Evolutionary conservation across 2,329 filamentous ascomycete genomes (phyloP).

Genomic region (Ascochyta rabiei): DNA sequence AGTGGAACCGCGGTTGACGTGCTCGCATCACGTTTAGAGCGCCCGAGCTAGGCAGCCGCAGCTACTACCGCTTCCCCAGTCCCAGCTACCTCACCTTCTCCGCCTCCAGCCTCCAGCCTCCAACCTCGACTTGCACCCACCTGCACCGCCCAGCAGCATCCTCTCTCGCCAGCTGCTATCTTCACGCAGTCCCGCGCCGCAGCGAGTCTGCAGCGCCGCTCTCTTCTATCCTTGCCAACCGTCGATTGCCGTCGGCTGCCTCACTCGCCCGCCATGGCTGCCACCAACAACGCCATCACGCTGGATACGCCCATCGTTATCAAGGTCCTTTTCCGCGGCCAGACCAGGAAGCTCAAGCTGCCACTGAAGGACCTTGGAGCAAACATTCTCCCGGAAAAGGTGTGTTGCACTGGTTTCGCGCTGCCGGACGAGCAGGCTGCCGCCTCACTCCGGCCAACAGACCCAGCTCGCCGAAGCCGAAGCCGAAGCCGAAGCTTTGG

Average conservation of each 20-base stretch:
- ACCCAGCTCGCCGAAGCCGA: slow-evolving; percentile 5
- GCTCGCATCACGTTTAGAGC: slow-evolving; percentile 15
- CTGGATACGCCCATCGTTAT: slow-evolving; percentile 80
- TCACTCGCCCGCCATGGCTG: slow-evolving; percentile 44
- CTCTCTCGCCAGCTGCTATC: slow-evolving; percentile 5
- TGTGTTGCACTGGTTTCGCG: slow-evolving; percentile 55
- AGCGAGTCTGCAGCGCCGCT: slow-evolving; percentile 19
- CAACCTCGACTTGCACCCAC: neutral
- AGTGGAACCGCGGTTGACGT: slow-evolving; percentile 13
- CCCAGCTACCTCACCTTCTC: slow-evolving; percentile 18
- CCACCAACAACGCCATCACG: slow-evolving; percentile 54
- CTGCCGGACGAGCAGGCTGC: slow-evolving; percentile 21
- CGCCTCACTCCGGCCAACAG: slow-evolving; percentile 23
- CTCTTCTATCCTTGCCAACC: neutral
- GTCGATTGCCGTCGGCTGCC: slow-evolving; percentile 4
- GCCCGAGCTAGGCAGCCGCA: slow-evolving; percentile 20
- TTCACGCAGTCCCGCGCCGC: slow-evolving; percentile 13
- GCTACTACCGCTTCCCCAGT: slow-evolving; percentile 16
- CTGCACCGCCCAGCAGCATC: slow-evolving; percentile 7
- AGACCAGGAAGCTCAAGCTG: slow-evolving; percentile 84
- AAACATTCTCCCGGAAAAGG: slow-evolving; percentile 78
- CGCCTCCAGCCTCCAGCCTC: slow-evolving; percentile 12
- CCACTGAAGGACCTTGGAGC: slow-evolving; percentile 83
- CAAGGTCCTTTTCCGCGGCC: slow-evolving; percentile 80
- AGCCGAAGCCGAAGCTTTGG: neutral